Evolutionary conservation across 2,329 filamentous ascomycete species (phyloP).

Genomic region (Zymoseptoria pseudotritici): DNA sequence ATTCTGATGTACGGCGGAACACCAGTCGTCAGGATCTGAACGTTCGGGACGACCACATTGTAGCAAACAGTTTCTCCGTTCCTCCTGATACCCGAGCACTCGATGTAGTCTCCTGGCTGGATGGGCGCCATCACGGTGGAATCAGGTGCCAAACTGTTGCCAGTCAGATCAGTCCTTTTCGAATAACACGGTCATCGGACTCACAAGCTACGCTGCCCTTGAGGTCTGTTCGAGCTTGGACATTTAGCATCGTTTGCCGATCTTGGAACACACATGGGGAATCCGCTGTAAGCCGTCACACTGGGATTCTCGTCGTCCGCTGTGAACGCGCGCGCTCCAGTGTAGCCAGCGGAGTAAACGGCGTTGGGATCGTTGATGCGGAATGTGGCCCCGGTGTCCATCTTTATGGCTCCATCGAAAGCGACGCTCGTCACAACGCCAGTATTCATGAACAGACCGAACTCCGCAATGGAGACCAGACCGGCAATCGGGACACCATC

Average conservation of each 20-base stretch:
- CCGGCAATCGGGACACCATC: conserved; percentile 32
- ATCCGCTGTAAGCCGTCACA: conserved; percentile 41
- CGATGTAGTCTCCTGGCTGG: conserved; percentile 35
- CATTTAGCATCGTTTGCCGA: conserved; percentile 32
- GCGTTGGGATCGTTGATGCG: conserved; percentile 19
- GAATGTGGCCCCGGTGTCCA: conserved; percentile 8
- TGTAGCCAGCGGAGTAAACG: conserved; percentile 24
- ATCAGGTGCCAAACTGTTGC: conserved; percentile 24
- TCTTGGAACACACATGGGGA: conserved; percentile 47
- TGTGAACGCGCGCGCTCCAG: conserved; percentile 36
- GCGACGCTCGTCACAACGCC: conserved; percentile 2
- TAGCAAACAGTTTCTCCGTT: conserved; percentile 33
- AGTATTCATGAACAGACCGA: conserved; percentile 18
- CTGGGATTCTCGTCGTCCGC: conserved; percentile 45
- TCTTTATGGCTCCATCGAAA: conserved; percentile 6
- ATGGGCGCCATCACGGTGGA: conserved; percentile 37
- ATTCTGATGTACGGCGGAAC: conserved; percentile 36
- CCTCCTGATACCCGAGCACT: conserved; percentile 32
- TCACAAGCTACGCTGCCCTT: conserved; percentile 24
- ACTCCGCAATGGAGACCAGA: conserved; percentile 33
- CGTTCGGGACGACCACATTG: conserved; percentile 32
- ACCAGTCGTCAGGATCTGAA: conserved; percentile 32
- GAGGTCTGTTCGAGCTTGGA: conserved; percentile 31
- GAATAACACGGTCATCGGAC: neutral
- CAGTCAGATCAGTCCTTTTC: neutral